A percentile compares a stretch with the other conserved stretches of the same genome.
Evolutionary conservation across 805 yeast species (phyloP).

Genomic region (Yarrowia sp.): DNA sequence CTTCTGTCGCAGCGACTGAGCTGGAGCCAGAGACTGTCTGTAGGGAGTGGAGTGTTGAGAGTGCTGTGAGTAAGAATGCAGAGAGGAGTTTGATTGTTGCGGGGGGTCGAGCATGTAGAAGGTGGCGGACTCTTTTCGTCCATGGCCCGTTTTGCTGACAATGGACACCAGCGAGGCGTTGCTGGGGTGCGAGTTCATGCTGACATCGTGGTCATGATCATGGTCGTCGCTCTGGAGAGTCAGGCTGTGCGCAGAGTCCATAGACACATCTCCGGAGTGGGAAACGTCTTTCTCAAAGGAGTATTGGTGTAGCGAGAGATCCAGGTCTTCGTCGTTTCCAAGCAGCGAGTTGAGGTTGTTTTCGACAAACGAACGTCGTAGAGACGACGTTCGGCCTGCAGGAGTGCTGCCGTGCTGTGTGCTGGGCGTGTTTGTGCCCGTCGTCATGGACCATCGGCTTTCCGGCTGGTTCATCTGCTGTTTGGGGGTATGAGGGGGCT

Average conservation of each 20-base stretch:
- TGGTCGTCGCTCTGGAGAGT: not conserved
- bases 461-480: conserved; percentile 27
- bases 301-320: conserved; percentile 10
- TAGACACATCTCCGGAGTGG: conserved; percentile 7
- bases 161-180: conserved; percentile 25
- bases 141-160: conserved; percentile 11
- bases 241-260: not conserved
- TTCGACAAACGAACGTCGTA: conserved; percentile 24
- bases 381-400: conserved; percentile 5
- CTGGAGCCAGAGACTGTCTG: conserved; percentile 11
- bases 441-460: conserved; percentile 23
- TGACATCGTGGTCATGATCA: conserved; percentile 5
- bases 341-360: conserved; percentile 38
- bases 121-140: conserved; percentile 27
- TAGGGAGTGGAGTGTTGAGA: conserved; percentile 9
- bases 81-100: conserved; percentile 2
- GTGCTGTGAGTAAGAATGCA: conserved; percentile 2
- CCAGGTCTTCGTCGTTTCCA: conserved; percentile 10
- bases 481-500: conserved; percentile 40
- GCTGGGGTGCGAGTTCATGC: conserved; percentile 11
- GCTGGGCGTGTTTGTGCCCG: conserved; percentile 34
- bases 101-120: conserved; percentile 36
- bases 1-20: conserved; percentile 29
- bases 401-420: conserved; percentile 10
- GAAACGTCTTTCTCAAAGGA: not conserved